Evolutionary conservation across 2,329 filamentous ascomycete species (phyloP).

Genomic region (Pseudogymnoascus sp.): DNA sequence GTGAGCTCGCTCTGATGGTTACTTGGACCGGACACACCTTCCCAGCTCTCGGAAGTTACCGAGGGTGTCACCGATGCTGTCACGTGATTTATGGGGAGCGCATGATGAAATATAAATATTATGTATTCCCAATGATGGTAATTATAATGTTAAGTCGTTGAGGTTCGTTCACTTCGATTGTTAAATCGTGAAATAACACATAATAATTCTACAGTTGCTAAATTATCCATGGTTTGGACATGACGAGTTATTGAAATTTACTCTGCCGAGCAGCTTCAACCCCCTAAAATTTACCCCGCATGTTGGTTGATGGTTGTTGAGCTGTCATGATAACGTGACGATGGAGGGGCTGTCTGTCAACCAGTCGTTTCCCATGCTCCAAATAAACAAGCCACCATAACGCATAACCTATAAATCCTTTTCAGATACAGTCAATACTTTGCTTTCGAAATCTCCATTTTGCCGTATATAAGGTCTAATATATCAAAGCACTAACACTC

Average conservation of each 20-base stretch:
- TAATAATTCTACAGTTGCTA: not conserved
- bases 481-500: conserved; percentile 1
- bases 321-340: conserved; percentile 7
- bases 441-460: not conserved
- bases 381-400: conserved; percentile 5
- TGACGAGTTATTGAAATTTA: not conserved
- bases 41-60: conserved; percentile 3
- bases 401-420: conserved; percentile 3
- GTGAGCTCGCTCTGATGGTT: not conserved
- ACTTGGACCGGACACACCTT: not conserved
- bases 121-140: not conserved
- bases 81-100: not conserved
- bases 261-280: not conserved
- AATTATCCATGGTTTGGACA: not conserved
- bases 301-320: not conserved
- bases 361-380: conserved; percentile 4
- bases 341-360: not conserved
- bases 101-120: not conserved
- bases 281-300: conserved; percentile 2
- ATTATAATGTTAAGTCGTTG: not conserved
- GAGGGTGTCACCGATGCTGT: not conserved
- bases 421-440: conserved; percentile 5
- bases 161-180: no score
- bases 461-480: conserved; percentile 7
- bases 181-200: not conserved